These are phyloP conservation scores for Parasarocladium wereldwijsianum DNA, from an alignment of 2,329 filamentous ascomycete species.

Conservation along the genomic window DNA sequence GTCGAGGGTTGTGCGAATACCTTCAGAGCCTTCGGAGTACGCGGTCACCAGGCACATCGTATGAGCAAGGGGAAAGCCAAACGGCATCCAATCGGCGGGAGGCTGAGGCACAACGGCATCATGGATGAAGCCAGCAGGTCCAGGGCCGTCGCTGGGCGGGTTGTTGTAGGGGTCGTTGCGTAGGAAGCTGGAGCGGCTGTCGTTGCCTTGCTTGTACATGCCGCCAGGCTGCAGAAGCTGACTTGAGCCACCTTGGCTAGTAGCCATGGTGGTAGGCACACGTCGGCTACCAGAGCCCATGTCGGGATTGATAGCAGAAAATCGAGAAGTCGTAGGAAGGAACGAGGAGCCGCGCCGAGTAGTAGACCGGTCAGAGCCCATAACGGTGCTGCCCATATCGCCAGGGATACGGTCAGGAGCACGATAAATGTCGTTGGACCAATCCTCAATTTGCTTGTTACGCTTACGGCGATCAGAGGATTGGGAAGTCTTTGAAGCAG, in stretches of 20 bases:
- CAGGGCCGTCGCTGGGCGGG: constrained; percentile 48
- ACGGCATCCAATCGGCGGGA: constrained; percentile 92
- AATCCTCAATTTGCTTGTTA: constrained; percentile 90
- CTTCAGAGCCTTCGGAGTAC: constrained; percentile 90
- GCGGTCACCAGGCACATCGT: constrained; percentile 89
- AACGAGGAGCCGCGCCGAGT: constrained; percentile 76
- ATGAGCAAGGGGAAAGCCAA: constrained; percentile 88
- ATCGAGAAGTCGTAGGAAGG: constrained; percentile 84
- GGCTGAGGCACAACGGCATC: constrained; percentile 92
- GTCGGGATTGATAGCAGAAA: constrained; percentile 83
- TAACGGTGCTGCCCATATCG: constrained; percentile 52
- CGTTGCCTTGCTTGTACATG: constrained; percentile 55
- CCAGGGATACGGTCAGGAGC: constrained; percentile 70
- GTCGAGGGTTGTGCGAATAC: constrained; percentile 84
- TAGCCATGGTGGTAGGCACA: constrained; percentile 80
- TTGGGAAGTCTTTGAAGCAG: constrained; percentile 72
- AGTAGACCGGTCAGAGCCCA: constrained; percentile 44
- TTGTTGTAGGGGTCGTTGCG: constrained; percentile 43
- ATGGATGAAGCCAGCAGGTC: constrained; percentile 89
- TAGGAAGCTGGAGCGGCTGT: constrained; percentile 51
- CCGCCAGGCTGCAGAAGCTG: constrained; percentile 55
- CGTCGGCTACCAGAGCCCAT: constrained; percentile 31
- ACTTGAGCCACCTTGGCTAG: constrained; percentile 62
- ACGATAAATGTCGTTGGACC: constrained; percentile 94
- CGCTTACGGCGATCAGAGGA: constrained; percentile 69